A percentile compares a stretch with the other conserved stretches of the same genome.
Conservation (phyloP, 768 basidiomycete species). For the Sarcodon aspratus region DNA sequence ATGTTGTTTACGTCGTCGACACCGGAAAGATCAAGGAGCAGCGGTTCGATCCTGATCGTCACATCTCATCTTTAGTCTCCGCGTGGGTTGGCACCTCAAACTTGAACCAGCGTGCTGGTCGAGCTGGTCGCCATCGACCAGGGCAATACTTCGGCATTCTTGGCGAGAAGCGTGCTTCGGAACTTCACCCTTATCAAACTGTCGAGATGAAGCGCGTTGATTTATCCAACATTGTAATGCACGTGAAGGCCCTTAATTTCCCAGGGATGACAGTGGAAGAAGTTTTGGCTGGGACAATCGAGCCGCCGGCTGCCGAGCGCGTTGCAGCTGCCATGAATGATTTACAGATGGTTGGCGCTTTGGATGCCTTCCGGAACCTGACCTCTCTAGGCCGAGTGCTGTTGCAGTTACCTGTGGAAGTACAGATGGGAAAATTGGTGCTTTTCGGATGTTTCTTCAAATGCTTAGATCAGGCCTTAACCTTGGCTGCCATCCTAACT, state of each 20-base stretch:
- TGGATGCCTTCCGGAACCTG: conserved; percentile 63
- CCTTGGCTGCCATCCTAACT: conserved; percentile 83
- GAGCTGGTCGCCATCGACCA: conserved; percentile 83
- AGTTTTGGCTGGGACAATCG: conserved; percentile 75
- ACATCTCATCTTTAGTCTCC: conserved; percentile 80
- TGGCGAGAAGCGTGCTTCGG: conserved; percentile 44
- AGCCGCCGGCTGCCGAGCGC: conserved; percentile 72
- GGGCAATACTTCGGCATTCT: conserved; percentile 89
- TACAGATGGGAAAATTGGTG: conserved; percentile 80
- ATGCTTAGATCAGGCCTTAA: conserved; percentile 79
- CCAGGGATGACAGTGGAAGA: conserved; percentile 80
- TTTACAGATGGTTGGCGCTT: conserved; percentile 78
- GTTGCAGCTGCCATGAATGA: conserved; percentile 71
- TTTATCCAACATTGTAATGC: conserved; percentile 90
- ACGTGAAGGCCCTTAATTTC: conserved; percentile 87
- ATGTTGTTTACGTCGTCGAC: conserved; percentile 92
- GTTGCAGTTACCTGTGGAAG: conserved; percentile 83
- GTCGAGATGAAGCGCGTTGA: conserved; percentile 95
- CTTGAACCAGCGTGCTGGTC: conserved; percentile 82
- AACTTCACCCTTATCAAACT: conserved; percentile 68
- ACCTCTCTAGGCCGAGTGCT: conserved; percentile 85
- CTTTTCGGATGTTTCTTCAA: conserved; percentile 89
- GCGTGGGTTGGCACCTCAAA: conserved; percentile 90
- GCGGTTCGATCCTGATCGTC: conserved; percentile 78
- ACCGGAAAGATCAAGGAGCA: conserved; percentile 82